Base-by-base conservation (phyloP, 2,329 filamentous ascomycete species). In the Penicillium hesseltinei region DNA sequence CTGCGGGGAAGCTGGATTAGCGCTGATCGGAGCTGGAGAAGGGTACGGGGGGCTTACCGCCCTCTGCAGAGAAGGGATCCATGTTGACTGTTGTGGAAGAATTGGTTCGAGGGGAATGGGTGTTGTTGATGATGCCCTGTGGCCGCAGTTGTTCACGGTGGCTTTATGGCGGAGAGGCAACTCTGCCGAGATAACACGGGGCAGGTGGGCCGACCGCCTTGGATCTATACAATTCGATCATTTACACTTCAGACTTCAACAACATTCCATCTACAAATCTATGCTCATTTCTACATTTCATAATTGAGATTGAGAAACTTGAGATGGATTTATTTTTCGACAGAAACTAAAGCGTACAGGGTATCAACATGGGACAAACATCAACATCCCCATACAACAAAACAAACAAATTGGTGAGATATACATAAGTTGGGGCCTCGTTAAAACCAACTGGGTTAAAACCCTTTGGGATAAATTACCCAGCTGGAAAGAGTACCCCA, bases 51-150 rank as follows among this genome's bases (percentile, higher is more conserved):
- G 23, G 58, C 74, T 63, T 74, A 83, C 83, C 83, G 76, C 84
- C 84, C 75, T 87, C 85, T 64, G 83, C 77, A 57, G 83, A 85
- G 71, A 86, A 88, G 46, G 84, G 84, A 74, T 88, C 85, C 82
- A 85, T 85, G 66, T 69, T 78, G 57, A 29, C 56, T 29, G 51
- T 29, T 59, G 51, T 52, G 44, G 44, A 56, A 44, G 46, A 38
- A 44, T 51, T 53, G 56, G 31, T 51, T 51, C 35, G 49, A 54
- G 54, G 35, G 43, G 40, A 52, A 55, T 49, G 33, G 43, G 48
- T 57, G 48, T 62, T 59, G 59, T 60, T 63, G 64, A 62, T 60
- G 62, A 59, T 61, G 57, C 58, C 52, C 45, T 48, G 51, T 53
- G 59, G 58, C 54, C 48, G 60, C 48, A 60, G 59, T 51, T 64